phyloP scores from a whole-genome alignment of 768 basidiomycete species.

The Rhodotorula paludigena region DNA sequence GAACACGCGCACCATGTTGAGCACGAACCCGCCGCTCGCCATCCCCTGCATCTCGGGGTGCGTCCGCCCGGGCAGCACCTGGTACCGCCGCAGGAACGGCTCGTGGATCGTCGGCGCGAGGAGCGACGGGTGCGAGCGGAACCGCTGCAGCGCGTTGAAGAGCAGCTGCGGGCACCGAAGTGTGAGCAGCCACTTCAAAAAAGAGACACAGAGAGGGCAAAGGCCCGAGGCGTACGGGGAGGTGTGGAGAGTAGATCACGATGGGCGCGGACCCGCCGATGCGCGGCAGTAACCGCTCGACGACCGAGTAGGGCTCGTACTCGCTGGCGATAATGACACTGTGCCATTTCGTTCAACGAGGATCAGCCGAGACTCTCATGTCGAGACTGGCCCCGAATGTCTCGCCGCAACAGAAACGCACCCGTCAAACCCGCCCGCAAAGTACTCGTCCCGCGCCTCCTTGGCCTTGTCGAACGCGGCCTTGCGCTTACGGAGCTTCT shows the following conservation, averaged over 20 bases:
- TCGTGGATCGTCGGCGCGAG: conserved; percentile 77
- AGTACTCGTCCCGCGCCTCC: conserved; percentile 69
- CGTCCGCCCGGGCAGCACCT: conserved; percentile 90
- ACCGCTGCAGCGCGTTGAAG: conserved; percentile 66
- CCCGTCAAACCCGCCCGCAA: conserved; percentile 84
- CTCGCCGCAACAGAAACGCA: conserved; percentile 59
- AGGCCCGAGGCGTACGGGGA: conserved; percentile 56
- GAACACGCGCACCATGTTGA: conserved; percentile 72
- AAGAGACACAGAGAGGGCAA: too few species aligned
- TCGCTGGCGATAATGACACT: conserved; percentile 76
- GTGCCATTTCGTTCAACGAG: not conserved
- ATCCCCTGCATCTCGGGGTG: conserved; percentile 91
- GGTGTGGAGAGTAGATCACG: conserved; percentile 76
- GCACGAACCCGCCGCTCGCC: conserved; percentile 79
- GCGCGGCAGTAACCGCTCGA: conserved; percentile 68
- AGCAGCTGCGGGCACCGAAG: conserved; percentile 56
- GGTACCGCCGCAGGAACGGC: conserved; percentile 81
- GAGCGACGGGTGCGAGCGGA: conserved; percentile 64
- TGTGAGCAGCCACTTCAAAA: not conserved
- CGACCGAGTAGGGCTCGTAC: conserved; percentile 76
- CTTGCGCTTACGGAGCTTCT: conserved; percentile 75
- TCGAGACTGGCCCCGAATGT: conserved; percentile 84
- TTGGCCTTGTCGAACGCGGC: conserved; percentile 60
- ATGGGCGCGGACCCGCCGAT: conserved; percentile 79
- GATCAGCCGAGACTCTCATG: conserved; percentile 54